Percentiles rank a stretch among this genome's conserved stretches.
Conservation (phyloP, 2,329 filamentous ascomycete genomes). For the Botrytis porri region DNA sequence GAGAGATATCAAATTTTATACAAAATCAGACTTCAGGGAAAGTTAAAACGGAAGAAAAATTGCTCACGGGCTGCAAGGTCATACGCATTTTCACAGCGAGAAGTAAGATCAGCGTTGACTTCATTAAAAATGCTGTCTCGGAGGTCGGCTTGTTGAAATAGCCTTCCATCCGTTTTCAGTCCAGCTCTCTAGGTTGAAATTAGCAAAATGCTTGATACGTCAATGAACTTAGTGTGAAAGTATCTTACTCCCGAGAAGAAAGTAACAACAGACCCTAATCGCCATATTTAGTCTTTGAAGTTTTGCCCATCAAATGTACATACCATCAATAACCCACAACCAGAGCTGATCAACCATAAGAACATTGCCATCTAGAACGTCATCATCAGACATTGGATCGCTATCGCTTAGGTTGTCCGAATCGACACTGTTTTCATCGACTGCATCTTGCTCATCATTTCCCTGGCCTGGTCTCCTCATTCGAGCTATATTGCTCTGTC, state of each 20-base stretch:
- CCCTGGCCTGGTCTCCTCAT: background rate
- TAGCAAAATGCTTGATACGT: background rate
- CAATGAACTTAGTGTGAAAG: background rate
- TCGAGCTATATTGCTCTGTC: background rate
- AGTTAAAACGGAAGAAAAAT: background rate
- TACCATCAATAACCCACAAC: slow-evolving; percentile 22
- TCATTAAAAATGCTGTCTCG: slow-evolving; percentile 25
- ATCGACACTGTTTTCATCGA: background rate
- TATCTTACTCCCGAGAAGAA: background rate
- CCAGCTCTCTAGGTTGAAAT: background rate
- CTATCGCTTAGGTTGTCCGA: background rate
- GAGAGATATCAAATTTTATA: background rate
- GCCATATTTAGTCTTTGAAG: background rate
- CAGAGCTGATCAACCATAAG: slow-evolving; percentile 24
- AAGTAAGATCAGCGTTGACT: slow-evolving; percentile 24
- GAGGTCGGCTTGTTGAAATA: slow-evolving; percentile 23
- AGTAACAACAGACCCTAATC: background rate
- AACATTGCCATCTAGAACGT: slow-evolving; percentile 22
- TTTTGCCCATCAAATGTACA: background rate
- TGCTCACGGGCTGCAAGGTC: slow-evolving; percentile 20
- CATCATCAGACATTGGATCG: slow-evolving; percentile 5
- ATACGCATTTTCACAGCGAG: slow-evolving; percentile 22
- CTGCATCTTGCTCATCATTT: background rate
- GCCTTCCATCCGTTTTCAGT: slow-evolving; percentile 14
- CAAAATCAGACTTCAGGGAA: background rate